Evolutionary conservation across 352 stramenopile species (phyloP).

Genomic region (Globisporangium okanoganense): DNA sequence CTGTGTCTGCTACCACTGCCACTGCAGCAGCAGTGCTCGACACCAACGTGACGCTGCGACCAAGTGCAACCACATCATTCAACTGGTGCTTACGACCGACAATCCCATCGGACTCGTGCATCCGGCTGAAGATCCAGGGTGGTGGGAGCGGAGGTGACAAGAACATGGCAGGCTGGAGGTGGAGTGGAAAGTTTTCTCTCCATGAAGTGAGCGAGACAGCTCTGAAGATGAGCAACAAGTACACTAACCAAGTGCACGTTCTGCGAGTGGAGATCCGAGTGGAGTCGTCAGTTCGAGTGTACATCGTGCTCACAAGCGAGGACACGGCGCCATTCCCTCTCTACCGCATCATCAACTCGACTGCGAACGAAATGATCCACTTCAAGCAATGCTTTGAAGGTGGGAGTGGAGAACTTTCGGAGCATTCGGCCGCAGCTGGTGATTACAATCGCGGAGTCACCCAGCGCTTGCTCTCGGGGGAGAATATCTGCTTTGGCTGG

Average conservation of each 20-base stretch:
- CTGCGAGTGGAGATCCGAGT: constrained; percentile 77
- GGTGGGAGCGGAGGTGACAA: constrained; percentile 15
- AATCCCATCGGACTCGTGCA: constrained; percentile 52
- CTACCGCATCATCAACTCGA: constrained; percentile 83
- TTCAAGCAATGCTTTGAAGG: constrained; percentile 82
- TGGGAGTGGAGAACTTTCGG: constrained; percentile 34
- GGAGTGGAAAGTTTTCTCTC: constrained; percentile 79
- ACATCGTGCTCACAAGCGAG: constrained; percentile 69
- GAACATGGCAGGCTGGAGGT: constrained; percentile 51
- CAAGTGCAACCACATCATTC: constrained; percentile 53
- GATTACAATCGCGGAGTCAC: constrained; percentile 63
- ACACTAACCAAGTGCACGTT: constrained; percentile 74
- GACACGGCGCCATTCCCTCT: constrained; percentile 57
- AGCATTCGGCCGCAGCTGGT: constrained; percentile 30
- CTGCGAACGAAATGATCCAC: constrained; percentile 56
- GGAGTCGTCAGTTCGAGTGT: constrained; percentile 67
- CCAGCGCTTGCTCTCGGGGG: constrained; percentile 60
- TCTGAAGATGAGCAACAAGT: constrained; percentile 83
- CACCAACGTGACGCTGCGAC: constrained; percentile 21
- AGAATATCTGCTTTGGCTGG: constrained; percentile 81
- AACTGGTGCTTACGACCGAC: constrained; percentile 54
- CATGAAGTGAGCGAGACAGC: constrained; percentile 83
- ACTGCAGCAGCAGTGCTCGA: constrained; percentile 13
- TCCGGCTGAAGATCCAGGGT: constrained; percentile 57
- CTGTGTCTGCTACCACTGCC: constrained; percentile 9